Evolutionary conservation across 768 basidiomycete species (phyloP).

Genomic region (Boletus coccyginus): DNA sequence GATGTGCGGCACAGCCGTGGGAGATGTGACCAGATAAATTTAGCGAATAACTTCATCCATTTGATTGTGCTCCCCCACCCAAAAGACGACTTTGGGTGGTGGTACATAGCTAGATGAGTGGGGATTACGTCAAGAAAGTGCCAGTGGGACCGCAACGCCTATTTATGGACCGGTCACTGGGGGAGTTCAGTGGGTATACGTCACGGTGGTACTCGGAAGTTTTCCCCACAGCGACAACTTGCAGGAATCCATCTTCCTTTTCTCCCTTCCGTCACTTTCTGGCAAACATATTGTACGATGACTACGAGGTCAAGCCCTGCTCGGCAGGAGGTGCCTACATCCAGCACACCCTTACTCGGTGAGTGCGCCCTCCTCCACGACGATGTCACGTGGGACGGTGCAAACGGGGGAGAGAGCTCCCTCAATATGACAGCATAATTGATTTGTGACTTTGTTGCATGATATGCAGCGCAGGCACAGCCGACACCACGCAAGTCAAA

Average conservation of each 20-base stretch:
- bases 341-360: conserved; percentile 22
- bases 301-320: background rate
- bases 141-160: no score
- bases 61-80: no score
- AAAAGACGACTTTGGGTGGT: no score
- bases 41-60: no score
- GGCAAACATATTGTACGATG: conserved; percentile 9
- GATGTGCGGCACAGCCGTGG: no score
- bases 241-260: background rate
- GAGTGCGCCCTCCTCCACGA: background rate
- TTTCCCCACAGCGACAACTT: background rate
- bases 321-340: background rate
- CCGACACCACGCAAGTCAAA: conserved; percentile 1
- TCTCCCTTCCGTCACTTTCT: background rate
- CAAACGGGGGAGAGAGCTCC: background rate
- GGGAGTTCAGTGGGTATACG: no score
- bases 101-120: no score
- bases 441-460: background rate
- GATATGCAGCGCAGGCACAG: background rate
- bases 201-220: no score
- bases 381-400: background rate
- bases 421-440: no score
- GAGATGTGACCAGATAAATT: no score
- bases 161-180: no score
- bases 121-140: no score